phyloP scores from a whole-genome alignment of 805 yeast species.

The Starmerella geochares region DNA sequence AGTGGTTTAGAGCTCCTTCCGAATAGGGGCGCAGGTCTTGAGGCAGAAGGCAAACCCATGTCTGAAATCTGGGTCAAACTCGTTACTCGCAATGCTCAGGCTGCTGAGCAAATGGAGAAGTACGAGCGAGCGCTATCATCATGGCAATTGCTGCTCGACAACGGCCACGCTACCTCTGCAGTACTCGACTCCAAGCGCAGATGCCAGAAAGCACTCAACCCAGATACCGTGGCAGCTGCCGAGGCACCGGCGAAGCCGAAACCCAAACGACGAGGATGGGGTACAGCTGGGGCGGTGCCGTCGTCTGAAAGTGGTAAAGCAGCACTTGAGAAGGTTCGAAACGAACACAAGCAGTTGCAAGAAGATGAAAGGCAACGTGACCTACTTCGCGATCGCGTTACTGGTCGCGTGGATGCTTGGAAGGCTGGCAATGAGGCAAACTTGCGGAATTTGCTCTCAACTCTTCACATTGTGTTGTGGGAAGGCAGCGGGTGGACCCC shows the following conservation, averaged over 20 bases:
- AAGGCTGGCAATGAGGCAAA: constrained; percentile 67
- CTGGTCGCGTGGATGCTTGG: constrained; percentile 50
- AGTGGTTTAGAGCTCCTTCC: constrained; percentile 39
- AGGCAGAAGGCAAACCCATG: constrained; percentile 43
- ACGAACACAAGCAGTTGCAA: constrained; percentile 39
- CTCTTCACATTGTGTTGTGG: constrained; percentile 59
- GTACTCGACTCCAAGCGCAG: constrained; percentile 75
- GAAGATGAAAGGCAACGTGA: constrained; percentile 49
- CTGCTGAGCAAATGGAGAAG: constrained; percentile 68
- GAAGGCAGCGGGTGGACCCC: constrained; percentile 57
- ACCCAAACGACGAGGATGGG: constrained; percentile 24
- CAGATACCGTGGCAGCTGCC: constrained; percentile 36
- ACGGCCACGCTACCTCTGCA: constrained; percentile 55
- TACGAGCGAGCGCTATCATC: constrained; percentile 51
- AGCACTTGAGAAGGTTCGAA: constrained; percentile 45
- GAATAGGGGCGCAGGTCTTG: constrained; percentile 24
- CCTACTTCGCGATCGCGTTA: constrained; percentile 53
- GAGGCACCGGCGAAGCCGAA: constrained; percentile 14
- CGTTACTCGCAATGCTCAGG: constrained; percentile 64
- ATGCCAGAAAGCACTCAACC: constrained; percentile 55
- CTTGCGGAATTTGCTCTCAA: constrained; percentile 62
- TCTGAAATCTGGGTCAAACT: constrained; percentile 69
- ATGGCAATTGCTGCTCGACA: constrained; percentile 54
- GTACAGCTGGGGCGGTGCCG: constrained; percentile 25
- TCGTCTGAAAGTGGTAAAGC: constrained; percentile 32